Evolutionary conservation across 768 basidiomycete species (phyloP).

Genomic region (Amanita pallidorosea): DNA sequence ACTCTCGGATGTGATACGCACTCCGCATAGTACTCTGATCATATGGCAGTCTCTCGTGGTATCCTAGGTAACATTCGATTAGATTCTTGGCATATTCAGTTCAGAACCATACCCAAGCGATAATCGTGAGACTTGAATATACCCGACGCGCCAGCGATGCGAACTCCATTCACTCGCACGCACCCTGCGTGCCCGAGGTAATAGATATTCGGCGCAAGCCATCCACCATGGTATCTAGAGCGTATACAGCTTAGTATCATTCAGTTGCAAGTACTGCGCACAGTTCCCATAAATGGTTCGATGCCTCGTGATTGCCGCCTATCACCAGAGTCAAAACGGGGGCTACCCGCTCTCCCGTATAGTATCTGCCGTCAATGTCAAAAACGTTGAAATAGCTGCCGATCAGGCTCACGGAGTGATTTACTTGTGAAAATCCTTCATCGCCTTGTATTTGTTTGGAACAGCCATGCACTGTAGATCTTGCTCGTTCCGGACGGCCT

Average conservation of each 20-base stretch:
- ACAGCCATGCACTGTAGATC: slow-evolving; percentile 90
- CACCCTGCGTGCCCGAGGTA: slow-evolving; percentile 90
- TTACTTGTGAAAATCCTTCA: slow-evolving; percentile 81
- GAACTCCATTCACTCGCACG: slow-evolving; percentile 75
- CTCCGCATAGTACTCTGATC: slow-evolving; percentile 61
- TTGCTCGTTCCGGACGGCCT: slow-evolving; percentile 76
- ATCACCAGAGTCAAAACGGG: slow-evolving; percentile 88
- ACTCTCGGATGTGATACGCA: slow-evolving; percentile 87
- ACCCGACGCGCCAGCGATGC: slow-evolving; percentile 86
- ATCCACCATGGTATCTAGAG: slow-evolving; percentile 88
- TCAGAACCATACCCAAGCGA: slow-evolving; percentile 34
- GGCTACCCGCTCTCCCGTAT: slow-evolving; percentile 71
- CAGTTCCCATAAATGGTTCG: slow-evolving; percentile 96
- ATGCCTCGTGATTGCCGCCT: slow-evolving; percentile 97
- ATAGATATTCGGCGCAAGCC: slow-evolving; percentile 95
- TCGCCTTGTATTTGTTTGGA: slow-evolving; percentile 74
- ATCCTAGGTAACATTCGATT: slow-evolving; percentile 32
- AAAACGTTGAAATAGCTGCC: not conserved
- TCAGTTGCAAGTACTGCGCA: slow-evolving; percentile 24
- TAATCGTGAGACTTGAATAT: slow-evolving; percentile 82
- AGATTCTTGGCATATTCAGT: not conserved
- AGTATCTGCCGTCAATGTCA: slow-evolving; percentile 47
- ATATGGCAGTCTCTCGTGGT: slow-evolving; percentile 79
- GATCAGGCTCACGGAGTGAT: slow-evolving; percentile 9
- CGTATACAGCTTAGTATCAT: not conserved